Evolutionary conservation across 2,329 filamentous ascomycete genomes (phyloP).

Genomic region (Thelonectria olida): DNA sequence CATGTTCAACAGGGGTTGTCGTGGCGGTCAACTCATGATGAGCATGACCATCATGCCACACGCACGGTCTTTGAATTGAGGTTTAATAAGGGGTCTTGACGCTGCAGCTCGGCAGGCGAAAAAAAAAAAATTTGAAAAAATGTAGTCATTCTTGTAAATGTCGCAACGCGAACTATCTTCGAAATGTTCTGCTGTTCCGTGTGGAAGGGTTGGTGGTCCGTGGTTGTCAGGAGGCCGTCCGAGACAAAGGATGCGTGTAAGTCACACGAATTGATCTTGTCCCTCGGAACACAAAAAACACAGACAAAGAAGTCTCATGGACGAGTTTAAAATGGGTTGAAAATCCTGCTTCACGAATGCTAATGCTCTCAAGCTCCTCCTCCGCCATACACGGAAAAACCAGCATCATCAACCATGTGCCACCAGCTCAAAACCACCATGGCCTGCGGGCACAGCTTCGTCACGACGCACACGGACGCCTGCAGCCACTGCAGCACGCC

Average conservation of each 20-base stretch:
- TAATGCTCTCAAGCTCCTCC: neutral
- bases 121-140: neutral
- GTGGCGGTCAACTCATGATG: constrained; percentile 11
- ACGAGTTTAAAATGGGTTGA: too few species aligned
- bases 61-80: constrained; percentile 1
- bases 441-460: constrained; percentile 40
- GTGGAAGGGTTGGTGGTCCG: constrained; percentile 11
- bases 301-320: neutral
- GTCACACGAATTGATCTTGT: neutral
- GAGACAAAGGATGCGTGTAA: constrained; percentile 15
- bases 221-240: neutral
- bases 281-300: neutral
- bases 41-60: constrained; percentile 10
- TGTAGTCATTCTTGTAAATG: neutral
- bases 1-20: constrained; percentile 6
- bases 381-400: neutral
- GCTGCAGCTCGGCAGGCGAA: neutral
- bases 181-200: constrained; percentile 1
- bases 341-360: neutral
- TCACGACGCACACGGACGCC: constrained; percentile 23
- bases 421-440: constrained; percentile 36
- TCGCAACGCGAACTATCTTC: neutral
- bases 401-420: constrained; percentile 30
- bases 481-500: constrained; percentile 12
- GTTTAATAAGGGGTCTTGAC: neutral